phyloP scores from a whole-genome alignment of 257 asterid genomes.

The Parsonsia alboflavescens region DNA sequence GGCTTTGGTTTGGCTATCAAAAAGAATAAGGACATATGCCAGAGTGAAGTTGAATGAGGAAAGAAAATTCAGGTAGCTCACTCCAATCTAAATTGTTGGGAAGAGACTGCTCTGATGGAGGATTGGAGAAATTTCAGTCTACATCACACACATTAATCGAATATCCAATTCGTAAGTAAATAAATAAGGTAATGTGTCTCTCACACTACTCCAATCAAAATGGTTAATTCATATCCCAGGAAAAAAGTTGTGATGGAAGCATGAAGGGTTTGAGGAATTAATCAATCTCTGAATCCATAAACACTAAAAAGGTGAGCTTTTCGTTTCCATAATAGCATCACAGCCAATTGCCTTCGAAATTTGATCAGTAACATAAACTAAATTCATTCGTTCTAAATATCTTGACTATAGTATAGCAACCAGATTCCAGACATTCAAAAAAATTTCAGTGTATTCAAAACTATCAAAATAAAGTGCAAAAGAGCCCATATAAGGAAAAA shows the following conservation, averaged over 20 bases:
- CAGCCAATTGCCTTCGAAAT: not conserved
- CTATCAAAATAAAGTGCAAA: not conserved
- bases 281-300: not conserved
- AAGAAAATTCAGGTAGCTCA: not conserved
- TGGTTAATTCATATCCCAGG: not conserved
- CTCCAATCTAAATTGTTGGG: not conserved
- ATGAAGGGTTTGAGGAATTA: not conserved
- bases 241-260: not conserved
- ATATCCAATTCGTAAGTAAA: not conserved
- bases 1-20: not conserved
- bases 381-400: not conserved
- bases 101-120: not conserved
- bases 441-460: not conserved
- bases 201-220: not conserved
- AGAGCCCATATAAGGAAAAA: not conserved
- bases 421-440: not conserved
- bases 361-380: not conserved
- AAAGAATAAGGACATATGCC: not conserved
- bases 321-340: not conserved
- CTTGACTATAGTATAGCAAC: not conserved
- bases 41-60: not conserved
- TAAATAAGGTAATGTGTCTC: not conserved
- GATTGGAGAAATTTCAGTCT: not conserved
- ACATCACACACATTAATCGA: not conserved
- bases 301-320: not conserved